A percentile compares a stretch with the other conserved stretches of the same genome.
phyloP scores from a whole-genome alignment of 345 rosid species.

The Diplotaxis tenuifolia region DNA sequence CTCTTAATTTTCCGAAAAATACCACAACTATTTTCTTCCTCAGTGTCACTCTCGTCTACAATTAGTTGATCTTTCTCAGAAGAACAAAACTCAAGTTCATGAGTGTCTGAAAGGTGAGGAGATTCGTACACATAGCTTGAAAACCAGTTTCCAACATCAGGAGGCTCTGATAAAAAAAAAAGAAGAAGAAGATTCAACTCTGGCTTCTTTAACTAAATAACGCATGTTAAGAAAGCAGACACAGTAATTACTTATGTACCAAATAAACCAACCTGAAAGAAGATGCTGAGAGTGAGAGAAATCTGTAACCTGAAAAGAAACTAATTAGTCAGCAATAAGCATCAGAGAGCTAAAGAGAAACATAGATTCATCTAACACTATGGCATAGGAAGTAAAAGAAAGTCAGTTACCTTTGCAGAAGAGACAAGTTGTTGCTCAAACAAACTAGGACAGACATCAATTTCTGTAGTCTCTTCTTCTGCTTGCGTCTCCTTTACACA shows the following conservation, averaged over 20 bases:
- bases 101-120: conserved; percentile 36
- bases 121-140: conserved; percentile 49
- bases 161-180: conserved; percentile 49
- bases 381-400: neutral
- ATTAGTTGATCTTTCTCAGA: conserved; percentile 27
- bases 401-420: conserved; percentile 9
- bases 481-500: conserved; percentile 17
- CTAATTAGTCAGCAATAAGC: neutral
- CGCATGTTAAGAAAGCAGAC: neutral
- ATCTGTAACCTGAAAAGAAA: conserved; percentile 41
- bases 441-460: conserved; percentile 7
- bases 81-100: conserved; percentile 24
- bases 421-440: conserved; percentile 20
- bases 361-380: neutral
- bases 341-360: neutral
- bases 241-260: neutral
- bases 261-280: conserved; percentile 48
- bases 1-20: conserved; percentile 14
- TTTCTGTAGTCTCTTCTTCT: neutral
- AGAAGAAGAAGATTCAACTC: conserved; percentile 3
- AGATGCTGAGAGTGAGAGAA: conserved; percentile 23
- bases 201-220: neutral
- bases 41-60: conserved; percentile 38
- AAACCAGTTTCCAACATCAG: conserved; percentile 56
- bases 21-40: conserved; percentile 17